phyloP scores from a whole-genome alignment of 2,329 filamentous ascomycete genomes.

The Botryotinia calthae region DNA sequence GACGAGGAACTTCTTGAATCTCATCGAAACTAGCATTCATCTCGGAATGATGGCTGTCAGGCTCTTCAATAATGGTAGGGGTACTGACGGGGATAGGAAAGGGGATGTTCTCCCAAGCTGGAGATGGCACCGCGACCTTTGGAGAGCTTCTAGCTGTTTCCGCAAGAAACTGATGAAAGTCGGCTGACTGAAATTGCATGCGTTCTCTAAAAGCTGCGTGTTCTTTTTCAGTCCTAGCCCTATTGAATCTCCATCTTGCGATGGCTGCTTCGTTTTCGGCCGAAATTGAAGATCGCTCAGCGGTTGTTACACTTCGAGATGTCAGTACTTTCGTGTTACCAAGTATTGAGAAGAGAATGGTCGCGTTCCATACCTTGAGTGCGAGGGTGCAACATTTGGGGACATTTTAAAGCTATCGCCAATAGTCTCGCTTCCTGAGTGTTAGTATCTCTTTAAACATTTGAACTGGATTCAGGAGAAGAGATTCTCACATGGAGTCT shows the following conservation, averaged over 20 bases:
- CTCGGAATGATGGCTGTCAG: background rate
- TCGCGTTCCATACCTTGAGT: background rate
- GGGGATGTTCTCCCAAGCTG: background rate
- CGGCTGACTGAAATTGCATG: constrained; percentile 6
- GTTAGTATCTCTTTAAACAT: background rate
- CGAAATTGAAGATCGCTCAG: background rate
- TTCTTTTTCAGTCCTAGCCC: background rate
- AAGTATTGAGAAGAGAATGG: background rate
- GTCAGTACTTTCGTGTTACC: background rate
- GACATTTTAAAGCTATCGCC: background rate
- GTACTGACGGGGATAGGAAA: background rate
- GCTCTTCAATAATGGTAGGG: background rate
- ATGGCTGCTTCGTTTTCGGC: background rate
- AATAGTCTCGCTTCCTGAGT: background rate
- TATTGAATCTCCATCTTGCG: background rate
- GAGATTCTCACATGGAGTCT: background rate
- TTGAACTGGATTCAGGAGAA: background rate
- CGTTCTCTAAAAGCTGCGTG: background rate
- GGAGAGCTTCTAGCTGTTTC: background rate
- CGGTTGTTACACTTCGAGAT: background rate
- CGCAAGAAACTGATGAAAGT: constrained; percentile 1
- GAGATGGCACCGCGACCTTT: background rate
- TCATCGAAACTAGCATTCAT: background rate
- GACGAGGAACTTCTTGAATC: background rate
- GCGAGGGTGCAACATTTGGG: background rate